Base-by-base conservation (phyloP, 352 stramenopile species). In the Globisporangium recalcitrans region DNA sequence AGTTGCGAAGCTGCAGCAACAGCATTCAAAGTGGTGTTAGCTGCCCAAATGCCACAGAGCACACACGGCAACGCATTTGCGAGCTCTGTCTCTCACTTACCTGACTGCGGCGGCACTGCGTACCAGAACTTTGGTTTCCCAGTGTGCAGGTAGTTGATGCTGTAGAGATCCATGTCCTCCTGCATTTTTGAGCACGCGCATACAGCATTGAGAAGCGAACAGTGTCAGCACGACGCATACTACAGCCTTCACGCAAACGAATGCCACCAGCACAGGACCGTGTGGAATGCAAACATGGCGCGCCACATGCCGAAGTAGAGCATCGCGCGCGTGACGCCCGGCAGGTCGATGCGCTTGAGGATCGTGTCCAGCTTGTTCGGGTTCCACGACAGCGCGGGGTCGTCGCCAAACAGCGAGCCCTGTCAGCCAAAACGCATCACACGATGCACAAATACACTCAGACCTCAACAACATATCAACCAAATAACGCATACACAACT, bases 51-150 rank as follows among this genome's bases (percentile, higher is more conserved):
- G 21, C 21, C 21, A 48, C 21, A 58, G 16, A 58, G 5, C 21
- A 47, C n/a, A 31, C 52, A 14, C n/a, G 8, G 14, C 4, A 21
- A 31, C 14, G 8, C n/a, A 57, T 3, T 9, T n/a, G 21, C 46
- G 11, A 31, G 22, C 24, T 21, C 6, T 13, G n/a, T 19, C 9
- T 29, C n/a, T 16, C n/a, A n/a, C 47, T 34, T 70, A 87, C 77
- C 82, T 59, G 78, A 70, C 42, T 79, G 62, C 26, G 90, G 88
- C 49, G 89, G 90, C 3, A 98, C 77, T 1, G 77, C 77, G 68
- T 98, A 98, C 93, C 93, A 98, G 67, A 95, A 95, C 73, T 98
- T 98, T 49, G 91, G 87, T 22, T 89, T 93, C 40, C 93, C 93
- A 9, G 74, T 88, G 76, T 98, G 93, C 11, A 98, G 44, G 67